Conservation (phyloP, 441 rosid species). For the Aleurites moluccanus region DNA sequence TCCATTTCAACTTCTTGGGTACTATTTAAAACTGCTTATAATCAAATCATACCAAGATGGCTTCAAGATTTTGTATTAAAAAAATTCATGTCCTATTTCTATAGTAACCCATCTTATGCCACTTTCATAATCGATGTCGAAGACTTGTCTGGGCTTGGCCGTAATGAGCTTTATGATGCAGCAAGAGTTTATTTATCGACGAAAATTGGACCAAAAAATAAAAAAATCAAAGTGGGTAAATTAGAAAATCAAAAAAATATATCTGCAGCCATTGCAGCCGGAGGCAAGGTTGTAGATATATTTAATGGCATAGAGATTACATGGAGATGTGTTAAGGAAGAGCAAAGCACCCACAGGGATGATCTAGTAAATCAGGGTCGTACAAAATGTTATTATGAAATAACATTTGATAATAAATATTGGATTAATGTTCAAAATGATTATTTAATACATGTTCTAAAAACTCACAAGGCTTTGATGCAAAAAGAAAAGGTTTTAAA, state of each 20-base stretch:
- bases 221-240: not conserved
- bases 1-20: conserved; percentile 4
- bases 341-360: too few species aligned
- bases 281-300: not conserved
- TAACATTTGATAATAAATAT: conserved; percentile 2
- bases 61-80: not conserved
- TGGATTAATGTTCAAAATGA: not conserved
- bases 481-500: conserved; percentile 24
- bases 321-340: not conserved
- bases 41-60: not conserved
- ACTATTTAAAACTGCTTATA: not conserved
- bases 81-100: not conserved
- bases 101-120: not conserved
- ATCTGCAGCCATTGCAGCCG: not conserved
- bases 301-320: conserved; percentile 2
- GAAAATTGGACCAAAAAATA: conserved; percentile 1
- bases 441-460: conserved; percentile 1
- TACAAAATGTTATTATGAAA: not conserved
- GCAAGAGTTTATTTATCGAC: conserved; percentile 2
- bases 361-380: too few species aligned
- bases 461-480: conserved; percentile 11
- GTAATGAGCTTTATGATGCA: not conserved
- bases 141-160: not conserved
- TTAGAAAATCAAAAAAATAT: not conserved
- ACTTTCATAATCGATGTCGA: not conserved